These are phyloP conservation scores for Delonix regia DNA, from an alignment of 306 rosid genomes.

Conservation along the genomic window DNA sequence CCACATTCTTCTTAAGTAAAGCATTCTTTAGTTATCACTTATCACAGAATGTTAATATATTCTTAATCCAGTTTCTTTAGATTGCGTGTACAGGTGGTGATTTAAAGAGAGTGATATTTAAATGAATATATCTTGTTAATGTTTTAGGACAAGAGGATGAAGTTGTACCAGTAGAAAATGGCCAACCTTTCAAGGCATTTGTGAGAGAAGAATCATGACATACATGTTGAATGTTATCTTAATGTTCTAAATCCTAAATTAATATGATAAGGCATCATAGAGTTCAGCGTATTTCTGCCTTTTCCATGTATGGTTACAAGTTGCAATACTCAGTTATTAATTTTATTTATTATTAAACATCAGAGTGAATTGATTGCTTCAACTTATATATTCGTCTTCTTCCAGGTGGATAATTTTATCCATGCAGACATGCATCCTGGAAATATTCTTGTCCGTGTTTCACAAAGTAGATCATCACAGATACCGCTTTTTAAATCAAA, in stretches of 20 bases:
- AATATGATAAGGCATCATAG: constrained; percentile 25
- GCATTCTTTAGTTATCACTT: background rate
- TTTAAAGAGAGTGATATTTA: background rate
- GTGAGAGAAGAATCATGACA: constrained; percentile 6
- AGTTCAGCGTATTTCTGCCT: constrained; percentile 7
- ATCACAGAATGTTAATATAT: background rate
- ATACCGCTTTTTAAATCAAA: constrained; percentile 56
- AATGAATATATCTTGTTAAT: background rate
- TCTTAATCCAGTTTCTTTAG: background rate
- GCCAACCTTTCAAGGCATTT: constrained; percentile 5
- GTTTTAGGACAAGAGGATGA: background rate
- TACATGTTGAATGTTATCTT: constrained; percentile 12
- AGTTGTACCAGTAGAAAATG: constrained; percentile 22
- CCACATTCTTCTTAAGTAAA: constrained; percentile 12
- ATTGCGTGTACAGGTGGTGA: background rate
- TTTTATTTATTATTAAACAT: background rate
- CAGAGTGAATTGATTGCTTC: constrained; percentile 28
- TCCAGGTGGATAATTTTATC: constrained; percentile 81
- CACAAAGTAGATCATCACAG: constrained; percentile 40
- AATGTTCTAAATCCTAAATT: background rate
- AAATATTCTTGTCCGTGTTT: constrained; percentile 77
- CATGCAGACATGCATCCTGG: constrained; percentile 97
- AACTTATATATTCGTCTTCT: constrained; percentile 38
- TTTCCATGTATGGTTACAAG: constrained; percentile 16
- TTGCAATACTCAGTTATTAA: background rate